Conservation (phyloP, 768 basidiomycete genomes). For the Auricularia cornea region DNA sequence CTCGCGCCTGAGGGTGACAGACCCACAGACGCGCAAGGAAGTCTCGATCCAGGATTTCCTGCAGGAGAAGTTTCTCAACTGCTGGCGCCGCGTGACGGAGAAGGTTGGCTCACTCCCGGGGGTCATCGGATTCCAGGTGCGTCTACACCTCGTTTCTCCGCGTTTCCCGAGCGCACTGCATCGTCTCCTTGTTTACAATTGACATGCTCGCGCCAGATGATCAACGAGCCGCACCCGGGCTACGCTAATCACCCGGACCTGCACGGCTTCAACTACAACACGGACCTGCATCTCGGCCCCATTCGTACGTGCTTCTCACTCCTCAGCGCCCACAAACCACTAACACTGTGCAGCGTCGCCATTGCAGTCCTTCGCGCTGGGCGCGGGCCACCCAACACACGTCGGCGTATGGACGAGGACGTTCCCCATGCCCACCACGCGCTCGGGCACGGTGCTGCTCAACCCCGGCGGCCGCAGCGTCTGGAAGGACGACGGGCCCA, state of each 20-base stretch:
- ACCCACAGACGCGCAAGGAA: constrained; percentile 32
- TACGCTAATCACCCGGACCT: constrained; percentile 79
- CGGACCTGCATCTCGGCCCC: constrained; percentile 78
- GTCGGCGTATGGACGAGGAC: constrained; percentile 78
- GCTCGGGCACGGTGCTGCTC: constrained; percentile 47
- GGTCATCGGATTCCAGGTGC: constrained; percentile 85
- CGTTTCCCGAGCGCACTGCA: not conserved
- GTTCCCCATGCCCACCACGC: constrained; percentile 79
- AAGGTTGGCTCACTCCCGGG: constrained; percentile 66
- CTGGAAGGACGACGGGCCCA: constrained; percentile 72
- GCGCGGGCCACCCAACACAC: constrained; percentile 72
- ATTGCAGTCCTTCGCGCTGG: constrained; percentile 86
- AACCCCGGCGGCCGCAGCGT: constrained; percentile 53
- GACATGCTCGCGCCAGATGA: constrained; percentile 42
- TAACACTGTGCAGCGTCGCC: constrained; percentile 64
- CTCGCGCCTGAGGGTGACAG: constrained; percentile 56
- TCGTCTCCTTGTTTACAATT: not conserved
- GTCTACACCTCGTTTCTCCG: constrained; percentile 7
- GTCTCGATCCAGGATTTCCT: constrained; percentile 74
- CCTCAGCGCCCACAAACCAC: not conserved
- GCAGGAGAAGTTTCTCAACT: constrained; percentile 71
- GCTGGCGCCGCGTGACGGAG: constrained; percentile 60
- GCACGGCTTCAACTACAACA: constrained; percentile 87
- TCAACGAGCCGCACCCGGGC: constrained; percentile 93
- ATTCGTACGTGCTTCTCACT: constrained; percentile 46